Conservation (phyloP, 2,329 filamentous ascomycete genomes). For the Alternaria sp. region DNA sequence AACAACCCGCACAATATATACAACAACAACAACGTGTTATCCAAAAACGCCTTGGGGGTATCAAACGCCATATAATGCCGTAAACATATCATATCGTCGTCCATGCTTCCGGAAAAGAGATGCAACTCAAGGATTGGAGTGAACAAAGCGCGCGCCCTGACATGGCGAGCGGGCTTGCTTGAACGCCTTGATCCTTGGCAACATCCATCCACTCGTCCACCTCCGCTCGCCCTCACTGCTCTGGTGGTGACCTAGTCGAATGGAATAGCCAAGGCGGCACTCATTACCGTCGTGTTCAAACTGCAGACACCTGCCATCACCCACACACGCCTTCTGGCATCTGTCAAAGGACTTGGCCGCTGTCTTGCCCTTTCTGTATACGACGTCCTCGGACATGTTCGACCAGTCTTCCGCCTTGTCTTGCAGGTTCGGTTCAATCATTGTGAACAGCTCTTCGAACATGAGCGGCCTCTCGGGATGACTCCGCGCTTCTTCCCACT, state of each 20-base stretch:
- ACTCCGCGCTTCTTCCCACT: slow-evolving; percentile 39
- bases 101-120: neutral
- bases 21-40: slow-evolving; percentile 18
- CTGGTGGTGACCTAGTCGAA: slow-evolving; percentile 42
- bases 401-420: slow-evolving; percentile 43
- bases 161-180: slow-evolving; percentile 41
- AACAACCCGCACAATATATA: slow-evolving; percentile 17
- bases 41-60: slow-evolving; percentile 36
- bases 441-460: slow-evolving; percentile 46
- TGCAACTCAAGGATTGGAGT: slow-evolving; percentile 43
- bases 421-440: slow-evolving; percentile 39
- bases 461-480: slow-evolving; percentile 39
- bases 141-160: slow-evolving; percentile 44
- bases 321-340: slow-evolving; percentile 41
- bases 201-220: slow-evolving; percentile 47
- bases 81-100: slow-evolving; percentile 29
- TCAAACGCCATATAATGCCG: slow-evolving; percentile 46
- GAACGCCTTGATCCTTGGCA: slow-evolving; percentile 40
- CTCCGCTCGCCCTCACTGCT: slow-evolving; percentile 28
- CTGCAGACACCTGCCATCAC: slow-evolving; percentile 43
- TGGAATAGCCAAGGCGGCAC: slow-evolving; percentile 40
- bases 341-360: slow-evolving; percentile 38
- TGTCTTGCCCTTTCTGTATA: slow-evolving; percentile 27
- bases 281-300: slow-evolving; percentile 42
- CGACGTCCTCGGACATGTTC: slow-evolving; percentile 44